phyloP scores from a whole-genome alignment of 768 basidiomycete species.

The Flagelloscypha sp. region DNA sequence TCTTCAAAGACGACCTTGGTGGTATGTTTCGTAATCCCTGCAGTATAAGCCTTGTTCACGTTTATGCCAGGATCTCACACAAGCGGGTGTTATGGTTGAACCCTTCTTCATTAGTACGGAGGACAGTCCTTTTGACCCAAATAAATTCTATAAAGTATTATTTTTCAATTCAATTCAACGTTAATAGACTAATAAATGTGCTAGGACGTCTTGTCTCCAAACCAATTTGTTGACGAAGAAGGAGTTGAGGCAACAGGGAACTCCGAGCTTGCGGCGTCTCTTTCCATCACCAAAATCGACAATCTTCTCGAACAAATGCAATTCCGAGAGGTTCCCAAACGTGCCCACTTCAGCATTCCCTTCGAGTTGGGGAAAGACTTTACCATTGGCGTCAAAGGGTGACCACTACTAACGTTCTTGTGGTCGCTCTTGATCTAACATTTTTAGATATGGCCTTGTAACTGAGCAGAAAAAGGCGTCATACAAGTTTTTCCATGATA shows the following conservation, averaged over 20 bases:
- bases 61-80: conserved; percentile 62
- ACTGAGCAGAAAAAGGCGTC: conserved; percentile 80
- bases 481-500: conserved; percentile 78
- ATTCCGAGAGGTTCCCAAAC: conserved; percentile 76
- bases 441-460: conserved; percentile 71
- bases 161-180: conserved; percentile 1
- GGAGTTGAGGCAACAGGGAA: conserved; percentile 31
- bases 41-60: conserved; percentile 4
- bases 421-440: conserved; percentile 6
- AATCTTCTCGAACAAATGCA: conserved; percentile 76
- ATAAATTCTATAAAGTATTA: conserved; percentile 74
- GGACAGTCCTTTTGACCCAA: conserved; percentile 58
- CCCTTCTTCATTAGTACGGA: conserved; percentile 82
- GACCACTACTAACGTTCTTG: conserved; percentile 16
- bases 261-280: conserved; percentile 52
- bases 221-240: conserved; percentile 43
- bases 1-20: conserved; percentile 67
- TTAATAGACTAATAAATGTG: no score
- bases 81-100: conserved; percentile 71
- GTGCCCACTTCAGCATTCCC: conserved; percentile 74
- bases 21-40: conserved; percentile 28
- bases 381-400: conserved; percentile 79
- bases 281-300: conserved; percentile 70
- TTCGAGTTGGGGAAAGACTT: conserved; percentile 71
- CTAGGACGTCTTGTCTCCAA: conserved; percentile 56